Evolutionary conservation across 106 monocot genomes (phyloP), one percentile per base, ranked within the genome.

Genomic region (Apostasia ramifera): DNA sequence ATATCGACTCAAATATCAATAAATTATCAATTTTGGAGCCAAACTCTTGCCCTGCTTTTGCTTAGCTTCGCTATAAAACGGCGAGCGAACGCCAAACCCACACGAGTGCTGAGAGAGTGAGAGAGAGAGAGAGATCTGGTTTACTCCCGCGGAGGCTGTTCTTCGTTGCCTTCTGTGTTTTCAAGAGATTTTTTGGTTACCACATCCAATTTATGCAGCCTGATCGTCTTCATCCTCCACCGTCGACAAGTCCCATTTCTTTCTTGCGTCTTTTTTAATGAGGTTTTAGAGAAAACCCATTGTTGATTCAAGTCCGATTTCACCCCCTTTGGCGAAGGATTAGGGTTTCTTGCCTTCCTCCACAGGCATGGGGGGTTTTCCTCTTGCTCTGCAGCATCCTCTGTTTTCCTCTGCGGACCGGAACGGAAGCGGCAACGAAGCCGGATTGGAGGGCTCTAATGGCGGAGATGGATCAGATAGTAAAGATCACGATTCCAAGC

Each of bases 401-500:
- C 54, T 52, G 1, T 47, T 51, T 8, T 37, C 40, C 69, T 57
- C 15, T 7, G 1, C 40, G 9, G 13, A 61, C 51, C 15, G 55
- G 37, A 68, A 68, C 42, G 43, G 14, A 4, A 46, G 58, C 11
- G 11, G 2, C 3, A 69, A 67, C 1, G 51, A 47, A 11, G 7
- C 50, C 3, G 3, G 51, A 42, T 37, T 14, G 49, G 51, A 51
- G 5, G 44, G 37, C 26, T 66, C 37, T 49, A 47, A 64, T 44
- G 55, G 56, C 38, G 37, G 61, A 62, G 8, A 15, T 62, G 53
- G 41, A 11, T 72, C 62, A 41, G 15, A 57, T 14, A 57, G 56
- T 5, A 57, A 26, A 63, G 58, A 63, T 1, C 55, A 77, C 40
- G 63, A 66, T 52, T 40, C 68, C 47, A 70, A 75, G 48, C 67